Conservation (phyloP, 306 rosid genomes). For the Prunus davidiana region DNA sequence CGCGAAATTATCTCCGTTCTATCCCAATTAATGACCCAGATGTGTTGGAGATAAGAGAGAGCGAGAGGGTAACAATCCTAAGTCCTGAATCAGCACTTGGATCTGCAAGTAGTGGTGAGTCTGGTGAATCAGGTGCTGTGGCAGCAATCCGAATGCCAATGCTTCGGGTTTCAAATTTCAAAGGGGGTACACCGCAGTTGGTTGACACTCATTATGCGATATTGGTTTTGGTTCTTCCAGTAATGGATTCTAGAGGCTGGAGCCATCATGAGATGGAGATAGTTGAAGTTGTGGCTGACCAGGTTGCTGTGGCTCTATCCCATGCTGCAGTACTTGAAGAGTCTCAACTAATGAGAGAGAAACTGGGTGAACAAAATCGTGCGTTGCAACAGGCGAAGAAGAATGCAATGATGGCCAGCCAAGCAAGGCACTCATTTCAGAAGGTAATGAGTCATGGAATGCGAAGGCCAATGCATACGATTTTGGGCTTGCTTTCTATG, state of each 20-base stretch:
- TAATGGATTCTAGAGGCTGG: conserved; percentile 47
- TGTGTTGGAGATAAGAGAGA: conserved; percentile 50
- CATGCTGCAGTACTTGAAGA: conserved; percentile 87
- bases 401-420: conserved; percentile 80
- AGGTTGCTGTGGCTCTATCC: conserved; percentile 85
- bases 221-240: conserved; percentile 69
- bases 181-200: conserved; percentile 73
- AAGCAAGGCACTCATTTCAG: conserved; percentile 72
- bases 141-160: conserved; percentile 84
- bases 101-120: conserved; percentile 51
- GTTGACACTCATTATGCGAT: conserved; percentile 67
- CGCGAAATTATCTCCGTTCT: conserved; percentile 25
- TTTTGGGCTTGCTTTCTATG: conserved; percentile 62
- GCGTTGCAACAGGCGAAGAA: conserved; percentile 61
- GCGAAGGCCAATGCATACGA: conserved; percentile 79
- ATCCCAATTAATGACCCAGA: conserved; percentile 55
- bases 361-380: conserved; percentile 66
- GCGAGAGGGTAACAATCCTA: conserved; percentile 59
- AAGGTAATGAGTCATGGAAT: conserved; percentile 79
- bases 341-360: conserved; percentile 79
- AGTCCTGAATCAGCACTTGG: conserved; percentile 62
- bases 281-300: conserved; percentile 84
- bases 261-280: conserved; percentile 59
- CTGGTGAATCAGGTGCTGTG: conserved; percentile 49
- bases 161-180: conserved; percentile 71